Evolutionary conservation across 2,329 filamentous ascomycete genomes (phyloP).

Genomic region (Lasiodiplodia gonubiensis): DNA sequence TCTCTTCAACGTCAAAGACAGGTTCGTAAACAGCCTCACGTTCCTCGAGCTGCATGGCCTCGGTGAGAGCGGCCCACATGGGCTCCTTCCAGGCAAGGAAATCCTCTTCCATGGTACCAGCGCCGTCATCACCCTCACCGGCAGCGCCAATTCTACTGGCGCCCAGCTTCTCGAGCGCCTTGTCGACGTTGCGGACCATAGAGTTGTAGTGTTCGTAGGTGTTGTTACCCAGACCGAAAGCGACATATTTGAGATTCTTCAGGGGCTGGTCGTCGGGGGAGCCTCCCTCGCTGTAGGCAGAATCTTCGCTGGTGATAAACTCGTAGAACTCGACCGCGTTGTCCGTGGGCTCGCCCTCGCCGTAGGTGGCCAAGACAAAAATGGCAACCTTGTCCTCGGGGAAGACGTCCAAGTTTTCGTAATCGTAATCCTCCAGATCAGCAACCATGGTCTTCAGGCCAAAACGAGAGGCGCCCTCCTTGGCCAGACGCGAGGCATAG

Average conservation of each 20-base stretch:
- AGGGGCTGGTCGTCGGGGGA: slow-evolving; percentile 68
- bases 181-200: slow-evolving; percentile 92
- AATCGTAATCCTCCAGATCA: slow-evolving; percentile 97
- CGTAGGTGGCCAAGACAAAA: slow-evolving; percentile 96
- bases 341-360: slow-evolving; percentile 97
- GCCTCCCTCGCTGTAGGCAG: slow-evolving; percentile 74
- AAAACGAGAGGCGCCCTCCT: slow-evolving; percentile 96
- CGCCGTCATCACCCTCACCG: slow-evolving; percentile 95
- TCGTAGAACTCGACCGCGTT: slow-evolving; percentile 99
- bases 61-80: slow-evolving; percentile 88
- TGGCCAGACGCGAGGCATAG: slow-evolving; percentile 93
- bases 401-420: slow-evolving; percentile 87
- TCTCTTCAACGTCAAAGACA: slow-evolving; percentile 81
- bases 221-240: slow-evolving; percentile 97
- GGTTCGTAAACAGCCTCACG: slow-evolving; percentile 96
- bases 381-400: slow-evolving; percentile 90
- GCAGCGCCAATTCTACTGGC: slow-evolving; percentile 83
- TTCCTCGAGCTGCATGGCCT: slow-evolving; percentile 88
- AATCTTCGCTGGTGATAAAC: slow-evolving; percentile 83
- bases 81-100: slow-evolving; percentile 99
- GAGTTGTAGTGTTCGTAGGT: slow-evolving; percentile 99
- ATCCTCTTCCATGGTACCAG: slow-evolving; percentile 99
- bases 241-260: slow-evolving; percentile 85
- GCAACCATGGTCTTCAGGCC: slow-evolving; percentile 98
- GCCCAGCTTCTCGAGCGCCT: slow-evolving; percentile 79